Conservation (phyloP, 768 basidiomycete genomes). For the Hericium coralloides region DNA sequence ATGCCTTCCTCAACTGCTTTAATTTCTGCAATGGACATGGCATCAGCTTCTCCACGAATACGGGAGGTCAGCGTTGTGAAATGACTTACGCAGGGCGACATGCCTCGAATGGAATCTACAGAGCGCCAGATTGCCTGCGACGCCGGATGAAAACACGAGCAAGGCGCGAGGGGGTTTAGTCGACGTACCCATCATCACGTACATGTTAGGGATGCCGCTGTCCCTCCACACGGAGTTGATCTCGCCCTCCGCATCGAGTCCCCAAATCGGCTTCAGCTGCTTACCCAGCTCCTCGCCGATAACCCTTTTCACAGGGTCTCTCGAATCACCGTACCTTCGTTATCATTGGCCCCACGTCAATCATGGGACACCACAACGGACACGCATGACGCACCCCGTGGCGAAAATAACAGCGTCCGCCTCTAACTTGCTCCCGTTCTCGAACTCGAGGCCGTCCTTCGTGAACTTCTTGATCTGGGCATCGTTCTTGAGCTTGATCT, state of each 20-base stretch:
- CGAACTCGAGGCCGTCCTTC: conserved; percentile 30
- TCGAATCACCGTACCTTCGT: conserved; percentile 36
- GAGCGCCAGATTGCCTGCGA: conserved; percentile 44
- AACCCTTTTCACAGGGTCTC: conserved; percentile 30
- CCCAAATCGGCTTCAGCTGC: conserved; percentile 50
- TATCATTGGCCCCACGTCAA: neutral
- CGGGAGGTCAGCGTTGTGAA: neutral
- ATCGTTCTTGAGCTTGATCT: conserved; percentile 40
- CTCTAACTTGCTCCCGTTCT: conserved; percentile 32
- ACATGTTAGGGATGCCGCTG: conserved; percentile 44
- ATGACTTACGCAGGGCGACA: conserved; percentile 50
- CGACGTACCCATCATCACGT: conserved; percentile 48
- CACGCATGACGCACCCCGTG: conserved; percentile 30
- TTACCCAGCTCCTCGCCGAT: conserved; percentile 37
- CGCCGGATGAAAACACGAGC: neutral
- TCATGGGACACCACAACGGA: neutral
- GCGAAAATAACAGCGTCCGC: conserved; percentile 44
- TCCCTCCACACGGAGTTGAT: conserved; percentile 40
- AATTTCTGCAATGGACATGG: neutral
- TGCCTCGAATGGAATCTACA: conserved; percentile 63
- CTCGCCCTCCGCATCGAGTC: conserved; percentile 59
- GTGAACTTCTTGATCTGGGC: conserved; percentile 33
- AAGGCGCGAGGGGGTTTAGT: neutral
- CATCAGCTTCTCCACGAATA: neutral
- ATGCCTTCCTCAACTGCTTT: neutral